Percentiles rank a stretch among this genome's conserved stretches.
phyloP scores from a whole-genome alignment of 73 alveolate species.

The Uronychia setigera region DNA sequence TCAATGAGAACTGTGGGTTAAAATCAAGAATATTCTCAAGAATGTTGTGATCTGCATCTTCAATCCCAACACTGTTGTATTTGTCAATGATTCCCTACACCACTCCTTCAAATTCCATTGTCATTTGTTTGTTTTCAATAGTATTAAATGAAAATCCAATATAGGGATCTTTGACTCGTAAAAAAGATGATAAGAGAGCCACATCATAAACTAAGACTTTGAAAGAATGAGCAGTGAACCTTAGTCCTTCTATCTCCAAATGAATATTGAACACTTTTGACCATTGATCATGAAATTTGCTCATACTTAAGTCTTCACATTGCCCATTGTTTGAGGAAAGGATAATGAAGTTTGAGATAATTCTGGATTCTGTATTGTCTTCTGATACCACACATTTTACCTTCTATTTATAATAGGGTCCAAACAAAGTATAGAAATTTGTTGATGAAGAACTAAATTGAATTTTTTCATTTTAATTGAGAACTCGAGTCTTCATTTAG shows the following conservation, averaged over 20 bases:
- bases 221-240: neutral
- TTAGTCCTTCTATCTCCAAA: neutral
- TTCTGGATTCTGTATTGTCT: neutral
- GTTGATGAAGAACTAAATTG: neutral
- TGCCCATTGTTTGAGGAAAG: neutral
- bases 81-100: neutral
- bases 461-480: neutral
- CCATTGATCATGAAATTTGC: neutral
- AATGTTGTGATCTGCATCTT: neutral
- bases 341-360: neutral
- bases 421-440: neutral
- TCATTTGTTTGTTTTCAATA: neutral
- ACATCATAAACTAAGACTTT: too few relatives aligned
- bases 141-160: neutral
- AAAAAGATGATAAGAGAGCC: too few relatives aligned
- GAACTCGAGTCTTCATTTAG: neutral
- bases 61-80: neutral
- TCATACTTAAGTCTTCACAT: neutral
- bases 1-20: neutral
- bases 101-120: neutral
- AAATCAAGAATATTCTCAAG: neutral
- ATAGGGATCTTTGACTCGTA: too few relatives aligned
- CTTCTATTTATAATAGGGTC: neutral
- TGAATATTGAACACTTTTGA: neutral
- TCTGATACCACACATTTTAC: neutral